phyloP scores from a whole-genome alignment of 768 basidiomycete species.

The Psilocybe subaeruginosa region DNA sequence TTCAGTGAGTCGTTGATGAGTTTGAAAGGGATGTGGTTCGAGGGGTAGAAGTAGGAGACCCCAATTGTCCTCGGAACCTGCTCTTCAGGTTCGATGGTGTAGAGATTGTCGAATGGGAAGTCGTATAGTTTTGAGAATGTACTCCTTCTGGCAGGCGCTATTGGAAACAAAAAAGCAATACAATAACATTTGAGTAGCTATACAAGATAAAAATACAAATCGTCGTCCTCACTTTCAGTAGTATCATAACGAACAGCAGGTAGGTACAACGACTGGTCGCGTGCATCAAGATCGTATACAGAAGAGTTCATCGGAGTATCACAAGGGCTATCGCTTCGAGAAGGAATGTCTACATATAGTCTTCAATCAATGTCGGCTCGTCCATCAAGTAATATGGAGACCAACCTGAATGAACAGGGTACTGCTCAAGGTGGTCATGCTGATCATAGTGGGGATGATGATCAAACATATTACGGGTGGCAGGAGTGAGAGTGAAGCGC shows the following conservation, averaged over 20 bases:
- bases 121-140: conserved; percentile 30
- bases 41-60: conserved; percentile 12
- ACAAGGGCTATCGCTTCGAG: conserved; percentile 15
- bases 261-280: conserved; percentile 9
- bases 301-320: conserved; percentile 10
- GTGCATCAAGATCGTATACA: conserved; percentile 3
- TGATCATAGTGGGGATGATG: neutral
- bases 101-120: conserved; percentile 7
- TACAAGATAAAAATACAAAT: conserved; percentile 23
- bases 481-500: conserved; percentile 1
- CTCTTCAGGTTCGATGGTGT: conserved; percentile 13
- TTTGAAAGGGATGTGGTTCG: conserved; percentile 18
- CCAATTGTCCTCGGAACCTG: neutral
- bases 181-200: conserved; percentile 20
- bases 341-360: conserved; percentile 14
- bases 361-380: neutral
- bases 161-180: conserved; percentile 23
- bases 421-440: conserved; percentile 6
- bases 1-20: conserved; percentile 32
- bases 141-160: conserved; percentile 28
- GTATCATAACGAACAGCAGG: neutral
- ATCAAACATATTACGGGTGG: neutral
- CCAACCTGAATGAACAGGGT: conserved; percentile 17
- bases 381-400: neutral
- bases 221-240: conserved; percentile 18